Percentiles rank a stretch among this genome's conserved stretches.
Evolutionary conservation across 495 filamentous ascomycete species (phyloP).

Genomic region (Rhypophila decipiens): DNA sequence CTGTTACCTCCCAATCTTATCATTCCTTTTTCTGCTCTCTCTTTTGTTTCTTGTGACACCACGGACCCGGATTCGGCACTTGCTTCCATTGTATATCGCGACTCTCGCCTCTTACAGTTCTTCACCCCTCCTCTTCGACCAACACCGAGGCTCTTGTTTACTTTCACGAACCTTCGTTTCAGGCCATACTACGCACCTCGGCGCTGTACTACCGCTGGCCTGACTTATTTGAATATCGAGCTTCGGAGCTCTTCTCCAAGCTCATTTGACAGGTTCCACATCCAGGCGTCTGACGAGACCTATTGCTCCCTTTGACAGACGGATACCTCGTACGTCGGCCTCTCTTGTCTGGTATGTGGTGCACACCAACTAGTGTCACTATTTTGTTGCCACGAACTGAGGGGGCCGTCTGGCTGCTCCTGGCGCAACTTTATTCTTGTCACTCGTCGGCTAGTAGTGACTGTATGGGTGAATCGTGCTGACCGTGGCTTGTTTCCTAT

Average conservation of each 20-base stretch:
- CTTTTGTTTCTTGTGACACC: not conserved
- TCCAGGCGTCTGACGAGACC: constrained; percentile 2
- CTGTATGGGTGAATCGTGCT: not conserved
- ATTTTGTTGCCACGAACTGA: too few relatives aligned
- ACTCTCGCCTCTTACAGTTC: not conserved
- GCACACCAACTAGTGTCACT: too few relatives aligned
- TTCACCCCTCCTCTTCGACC: not conserved
- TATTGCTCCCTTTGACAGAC: not conserved
- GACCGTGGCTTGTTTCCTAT: not conserved
- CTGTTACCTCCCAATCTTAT: not conserved
- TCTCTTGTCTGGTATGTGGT: not conserved
- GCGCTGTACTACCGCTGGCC: not conserved
- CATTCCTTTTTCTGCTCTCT: not conserved
- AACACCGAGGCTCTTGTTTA: too few relatives aligned
- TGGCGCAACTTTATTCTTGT: constrained; percentile 1
- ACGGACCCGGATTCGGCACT: not conserved
- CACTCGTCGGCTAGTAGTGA: not conserved
- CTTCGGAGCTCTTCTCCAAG: not conserved
- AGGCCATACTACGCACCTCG: not conserved
- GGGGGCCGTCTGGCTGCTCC: constrained; percentile 1
- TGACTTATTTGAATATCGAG: not conserved
- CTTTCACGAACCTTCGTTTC: too few relatives aligned
- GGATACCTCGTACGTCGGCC: not conserved
- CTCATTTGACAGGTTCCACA: not conserved
- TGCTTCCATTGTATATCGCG: not conserved